phyloP scores from a whole-genome alignment of 495 filamentous ascomycete species.

The Neurospora intermedia region DNA sequence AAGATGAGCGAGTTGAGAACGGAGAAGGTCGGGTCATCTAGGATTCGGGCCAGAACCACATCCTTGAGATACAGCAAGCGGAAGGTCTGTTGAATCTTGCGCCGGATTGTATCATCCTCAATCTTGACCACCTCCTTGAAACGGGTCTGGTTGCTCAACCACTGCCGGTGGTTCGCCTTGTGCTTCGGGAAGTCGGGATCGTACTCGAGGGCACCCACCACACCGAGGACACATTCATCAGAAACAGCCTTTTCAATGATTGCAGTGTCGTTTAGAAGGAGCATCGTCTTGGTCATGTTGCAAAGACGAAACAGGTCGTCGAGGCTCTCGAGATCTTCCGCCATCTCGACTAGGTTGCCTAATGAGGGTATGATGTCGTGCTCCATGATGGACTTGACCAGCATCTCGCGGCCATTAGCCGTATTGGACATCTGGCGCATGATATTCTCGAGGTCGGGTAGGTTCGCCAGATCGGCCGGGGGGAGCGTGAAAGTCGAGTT shows the following conservation, averaged over 20 bases:
- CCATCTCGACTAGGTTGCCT: slow-evolving; percentile 69
- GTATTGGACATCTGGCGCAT: slow-evolving; percentile 68
- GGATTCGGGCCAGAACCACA: slow-evolving; percentile 87
- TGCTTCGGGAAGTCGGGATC: slow-evolving; percentile 98
- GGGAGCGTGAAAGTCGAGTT: slow-evolving; percentile 61
- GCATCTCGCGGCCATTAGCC: slow-evolving; percentile 69
- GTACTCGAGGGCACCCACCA: slow-evolving; percentile 95
- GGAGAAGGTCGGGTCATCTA: slow-evolving; percentile 95
- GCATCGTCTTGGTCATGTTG: slow-evolving; percentile 95
- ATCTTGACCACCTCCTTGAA: slow-evolving; percentile 97
- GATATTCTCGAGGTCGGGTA: slow-evolving; percentile 70
- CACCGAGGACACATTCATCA: slow-evolving; percentile 79
- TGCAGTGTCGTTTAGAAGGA: slow-evolving; percentile 83
- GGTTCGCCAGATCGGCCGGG: slow-evolving; percentile 62
- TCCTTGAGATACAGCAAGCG: slow-evolving; percentile 97
- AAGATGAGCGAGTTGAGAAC: slow-evolving; percentile 97
- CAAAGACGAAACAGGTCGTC: slow-evolving; percentile 80
- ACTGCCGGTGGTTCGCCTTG: slow-evolving; percentile 95
- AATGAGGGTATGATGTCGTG: slow-evolving; percentile 85
- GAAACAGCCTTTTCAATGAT: slow-evolving; percentile 92
- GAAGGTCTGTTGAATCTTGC: slow-evolving; percentile 93
- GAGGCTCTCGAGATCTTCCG: slow-evolving; percentile 84
- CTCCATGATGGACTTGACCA: slow-evolving; percentile 73
- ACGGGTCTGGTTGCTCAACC: slow-evolving; percentile 73
- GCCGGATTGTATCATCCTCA: slow-evolving; percentile 63